Evolutionary conservation across 2,329 filamentous ascomycete species (phyloP).

Genomic region (Fusarium humuli): DNA sequence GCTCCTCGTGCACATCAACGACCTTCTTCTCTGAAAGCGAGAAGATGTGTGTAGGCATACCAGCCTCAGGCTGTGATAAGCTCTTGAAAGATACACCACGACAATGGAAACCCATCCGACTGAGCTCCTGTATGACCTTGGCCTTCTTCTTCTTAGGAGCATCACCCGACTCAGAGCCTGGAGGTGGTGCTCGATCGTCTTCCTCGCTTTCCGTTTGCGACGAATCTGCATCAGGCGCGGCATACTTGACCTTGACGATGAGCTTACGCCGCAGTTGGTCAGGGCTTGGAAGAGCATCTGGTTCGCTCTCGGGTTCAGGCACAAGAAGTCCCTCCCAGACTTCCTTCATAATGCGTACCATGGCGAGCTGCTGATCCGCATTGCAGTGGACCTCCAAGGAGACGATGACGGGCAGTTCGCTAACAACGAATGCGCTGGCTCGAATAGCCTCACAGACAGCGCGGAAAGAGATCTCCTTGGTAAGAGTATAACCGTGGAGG

Average conservation of each 20-base stretch:
- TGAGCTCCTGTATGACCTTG: conserved; percentile 79
- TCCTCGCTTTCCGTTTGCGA: conserved; percentile 52
- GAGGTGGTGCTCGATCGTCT: conserved; percentile 54
- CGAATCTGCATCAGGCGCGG: conserved; percentile 54
- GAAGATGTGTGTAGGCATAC: conserved; percentile 76
- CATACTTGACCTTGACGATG: conserved; percentile 83
- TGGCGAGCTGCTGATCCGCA: conserved; percentile 83
- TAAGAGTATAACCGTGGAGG: conserved; percentile 89
- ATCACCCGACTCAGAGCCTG: conserved; percentile 50
- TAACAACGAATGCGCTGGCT: conserved; percentile 79
- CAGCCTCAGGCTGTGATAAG: conserved; percentile 76
- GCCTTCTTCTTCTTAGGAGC: conserved; percentile 63
- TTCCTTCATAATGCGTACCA: conserved; percentile 92
- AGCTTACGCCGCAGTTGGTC: conserved; percentile 81
- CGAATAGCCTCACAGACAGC: conserved; percentile 85
- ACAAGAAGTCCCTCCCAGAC: conserved; percentile 82
- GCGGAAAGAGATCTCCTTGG: conserved; percentile 87
- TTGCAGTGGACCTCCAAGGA: conserved; percentile 92
- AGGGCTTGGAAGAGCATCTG: conserved; percentile 72
- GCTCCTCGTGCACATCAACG: conserved; percentile 67
- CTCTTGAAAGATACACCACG: conserved; percentile 84
- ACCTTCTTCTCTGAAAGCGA: conserved; percentile 74
- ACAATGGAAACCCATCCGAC: conserved; percentile 83
- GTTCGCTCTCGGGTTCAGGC: conserved; percentile 61
- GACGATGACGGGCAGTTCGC: conserved; percentile 88